A percentile compares a stretch with the other conserved stretches of the same genome.
Conservation (phyloP, 1,139 yeast species). For the Magnusiomyces paraingens region DNA sequence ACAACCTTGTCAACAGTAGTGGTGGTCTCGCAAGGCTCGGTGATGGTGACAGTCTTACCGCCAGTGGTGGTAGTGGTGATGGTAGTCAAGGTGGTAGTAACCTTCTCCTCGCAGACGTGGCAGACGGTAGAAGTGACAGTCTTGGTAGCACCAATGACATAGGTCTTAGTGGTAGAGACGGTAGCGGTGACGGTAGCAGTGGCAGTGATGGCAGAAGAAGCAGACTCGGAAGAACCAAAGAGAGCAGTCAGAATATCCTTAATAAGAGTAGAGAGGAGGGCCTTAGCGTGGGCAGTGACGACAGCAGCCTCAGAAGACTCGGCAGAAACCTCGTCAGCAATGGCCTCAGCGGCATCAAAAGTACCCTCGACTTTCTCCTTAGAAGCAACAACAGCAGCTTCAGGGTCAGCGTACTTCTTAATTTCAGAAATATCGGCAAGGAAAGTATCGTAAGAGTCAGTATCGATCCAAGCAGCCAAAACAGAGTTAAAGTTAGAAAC, state of each 20-base stretch:
- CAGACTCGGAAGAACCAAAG: neutral
- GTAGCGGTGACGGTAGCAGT: slow-evolving; percentile 2
- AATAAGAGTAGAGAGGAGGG: neutral
- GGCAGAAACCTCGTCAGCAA: too few species aligned
- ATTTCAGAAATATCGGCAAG: neutral
- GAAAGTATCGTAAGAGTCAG: neutral
- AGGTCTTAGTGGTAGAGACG: slow-evolving; percentile 13
- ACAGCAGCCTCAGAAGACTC: too few species aligned
- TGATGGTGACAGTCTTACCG: slow-evolving; percentile 13
- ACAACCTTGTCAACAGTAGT: slow-evolving; percentile 9
- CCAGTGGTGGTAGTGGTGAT: slow-evolving; percentile 6
- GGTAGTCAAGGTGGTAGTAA: slow-evolving; percentile 9
- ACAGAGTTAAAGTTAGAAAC: neutral
- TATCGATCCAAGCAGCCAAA: neutral
- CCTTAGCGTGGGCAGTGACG: too few species aligned
- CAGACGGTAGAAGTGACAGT: slow-evolving; percentile 11
- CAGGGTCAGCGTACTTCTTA: neutral
- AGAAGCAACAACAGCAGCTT: neutral
- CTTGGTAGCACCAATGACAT: slow-evolving; percentile 8
- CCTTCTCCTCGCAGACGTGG: slow-evolving; percentile 10
- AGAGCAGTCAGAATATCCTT: slow-evolving; percentile 2
- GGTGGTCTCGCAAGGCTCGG: slow-evolving; percentile 14
- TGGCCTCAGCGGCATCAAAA: too few species aligned
- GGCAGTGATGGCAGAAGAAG: neutral
- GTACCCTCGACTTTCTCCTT: too few species aligned